Percentiles rank a stretch among this genome's conserved stretches.
Conservation (phyloP, 192 early-diverging fungal species). For the Cladochytrium replicatum region DNA sequence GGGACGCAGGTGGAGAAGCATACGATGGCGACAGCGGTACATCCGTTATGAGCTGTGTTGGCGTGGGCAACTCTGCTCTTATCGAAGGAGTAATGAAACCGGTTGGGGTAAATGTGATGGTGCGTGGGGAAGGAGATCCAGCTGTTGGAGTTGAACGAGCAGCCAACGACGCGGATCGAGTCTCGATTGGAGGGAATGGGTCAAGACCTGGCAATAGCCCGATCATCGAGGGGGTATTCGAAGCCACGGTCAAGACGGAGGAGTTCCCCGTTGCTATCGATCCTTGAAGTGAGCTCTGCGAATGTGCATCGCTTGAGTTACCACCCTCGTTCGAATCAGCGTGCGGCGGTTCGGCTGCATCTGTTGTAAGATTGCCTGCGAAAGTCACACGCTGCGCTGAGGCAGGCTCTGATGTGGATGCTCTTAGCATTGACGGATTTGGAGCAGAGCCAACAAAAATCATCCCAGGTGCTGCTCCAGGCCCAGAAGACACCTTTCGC, state of each 20-base stretch:
- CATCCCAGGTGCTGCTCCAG: too few relatives aligned
- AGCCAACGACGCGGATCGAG: background rate
- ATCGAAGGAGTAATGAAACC: background rate
- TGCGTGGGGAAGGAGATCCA: background rate
- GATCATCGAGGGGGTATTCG: slow-evolving; percentile 23
- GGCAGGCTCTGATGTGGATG: too few relatives aligned
- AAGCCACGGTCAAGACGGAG: slow-evolving; percentile 20
- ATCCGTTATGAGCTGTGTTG: slow-evolving; percentile 2
- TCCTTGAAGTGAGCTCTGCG: slow-evolving; percentile 21
- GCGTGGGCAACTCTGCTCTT: background rate
- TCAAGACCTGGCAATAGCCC: background rate
- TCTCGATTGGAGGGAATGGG: background rate
- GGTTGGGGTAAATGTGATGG: background rate
- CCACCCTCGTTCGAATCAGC: too few relatives aligned
- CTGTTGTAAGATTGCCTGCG: too few relatives aligned
- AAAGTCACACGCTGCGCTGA: too few relatives aligned
- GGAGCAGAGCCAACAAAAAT: too few relatives aligned
- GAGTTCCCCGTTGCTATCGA: slow-evolving; percentile 25
- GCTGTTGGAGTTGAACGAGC: too few relatives aligned
- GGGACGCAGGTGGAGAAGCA: background rate
- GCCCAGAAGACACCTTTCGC: too few relatives aligned
- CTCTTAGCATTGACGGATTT: too few relatives aligned
- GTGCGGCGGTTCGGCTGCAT: too few relatives aligned
- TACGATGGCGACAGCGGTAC: background rate
- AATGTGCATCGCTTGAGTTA: slow-evolving; percentile 4